A percentile compares a stretch with the other conserved stretches of the same genome.
These are phyloP conservation scores for Penicillium bovifimosum DNA, from an alignment of 495 filamentous ascomycete species.

Conservation along the genomic window DNA sequence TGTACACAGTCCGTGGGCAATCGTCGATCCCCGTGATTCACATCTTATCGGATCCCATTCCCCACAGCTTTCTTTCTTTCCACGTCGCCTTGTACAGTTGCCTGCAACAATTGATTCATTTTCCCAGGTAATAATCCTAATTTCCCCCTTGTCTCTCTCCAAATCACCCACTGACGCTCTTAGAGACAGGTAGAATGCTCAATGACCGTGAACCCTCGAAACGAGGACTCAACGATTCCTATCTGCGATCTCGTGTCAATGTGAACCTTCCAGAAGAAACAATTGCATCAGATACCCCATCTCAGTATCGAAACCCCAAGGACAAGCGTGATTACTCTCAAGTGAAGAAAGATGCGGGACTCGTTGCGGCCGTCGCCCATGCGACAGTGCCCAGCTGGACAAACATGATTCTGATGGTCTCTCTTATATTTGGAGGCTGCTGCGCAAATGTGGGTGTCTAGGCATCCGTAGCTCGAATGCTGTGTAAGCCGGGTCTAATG, in stretches of 20 bases:
- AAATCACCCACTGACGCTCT: neutral
- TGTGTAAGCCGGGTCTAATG: neutral
- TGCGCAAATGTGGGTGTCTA: conserved; percentile 79
- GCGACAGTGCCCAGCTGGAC: conserved; percentile 62
- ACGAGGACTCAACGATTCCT: conserved; percentile 8
- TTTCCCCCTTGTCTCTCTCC: neutral
- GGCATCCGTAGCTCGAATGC: neutral
- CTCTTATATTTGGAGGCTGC: conserved; percentile 92
- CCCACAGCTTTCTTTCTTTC: neutral
- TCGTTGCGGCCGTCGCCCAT: conserved; percentile 37
- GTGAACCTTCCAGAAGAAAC: neutral
- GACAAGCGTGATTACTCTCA: conserved; percentile 47
- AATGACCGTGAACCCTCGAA: conserved; percentile 16
- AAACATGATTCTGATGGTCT: conserved; percentile 64
- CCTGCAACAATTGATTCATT: too few relatives aligned
- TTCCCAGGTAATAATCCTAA: too few relatives aligned
- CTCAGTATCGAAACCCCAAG: neutral
- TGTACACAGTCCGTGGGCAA: too few relatives aligned
- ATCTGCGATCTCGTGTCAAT: neutral
- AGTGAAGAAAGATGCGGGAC: conserved; percentile 60
- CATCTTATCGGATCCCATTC: neutral
- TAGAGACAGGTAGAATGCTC: conserved; percentile 15
- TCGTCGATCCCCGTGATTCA: neutral
- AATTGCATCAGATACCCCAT: neutral
- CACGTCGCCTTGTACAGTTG: neutral